Evolutionary conservation across 1,139 yeast species (phyloP).

Genomic region (Lodderomyces metapsilosis): DNA sequence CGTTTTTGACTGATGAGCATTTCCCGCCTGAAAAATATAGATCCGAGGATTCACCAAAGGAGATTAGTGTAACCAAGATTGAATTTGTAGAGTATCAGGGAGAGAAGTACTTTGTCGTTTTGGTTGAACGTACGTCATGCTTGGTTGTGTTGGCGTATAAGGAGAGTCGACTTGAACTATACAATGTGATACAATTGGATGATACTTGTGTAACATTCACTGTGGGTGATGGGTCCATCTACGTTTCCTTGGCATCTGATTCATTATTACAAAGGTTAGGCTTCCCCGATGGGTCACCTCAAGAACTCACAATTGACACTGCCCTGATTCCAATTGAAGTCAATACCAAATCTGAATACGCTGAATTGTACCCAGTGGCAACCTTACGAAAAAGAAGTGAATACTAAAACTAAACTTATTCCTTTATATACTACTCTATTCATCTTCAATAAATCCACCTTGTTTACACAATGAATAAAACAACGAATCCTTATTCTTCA

Average conservation of each 20-base stretch:
- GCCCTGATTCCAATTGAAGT: constrained; percentile 32
- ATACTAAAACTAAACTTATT: constrained; percentile 30
- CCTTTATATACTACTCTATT: constrained; percentile 5
- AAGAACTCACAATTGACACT: constrained; percentile 8
- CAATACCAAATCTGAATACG: constrained; percentile 42
- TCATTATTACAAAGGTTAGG: constrained; percentile 25
- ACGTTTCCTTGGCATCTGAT: constrained; percentile 50
- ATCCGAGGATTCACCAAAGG: constrained; percentile 51
- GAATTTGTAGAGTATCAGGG: constrained; percentile 23
- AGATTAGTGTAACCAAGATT: constrained; percentile 54
- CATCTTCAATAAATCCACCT: constrained; percentile 49
- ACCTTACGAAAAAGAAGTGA: constrained; percentile 83
- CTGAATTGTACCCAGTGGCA: constrained; percentile 63
- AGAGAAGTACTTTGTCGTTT: constrained; percentile 38
- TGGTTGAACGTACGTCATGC: constrained; percentile 57
- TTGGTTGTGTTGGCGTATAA: constrained; percentile 42
- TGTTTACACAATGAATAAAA: constrained; percentile 79
- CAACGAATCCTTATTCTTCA: constrained; percentile 64
- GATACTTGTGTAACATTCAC: constrained; percentile 23
- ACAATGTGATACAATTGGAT: constrained; percentile 15
- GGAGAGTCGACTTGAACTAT: constrained; percentile 18
- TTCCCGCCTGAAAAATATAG: constrained; percentile 67
- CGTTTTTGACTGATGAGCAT: constrained; percentile 56
- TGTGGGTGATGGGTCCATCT: constrained; percentile 24
- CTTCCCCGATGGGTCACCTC: constrained; percentile 14